phyloP scores from a whole-genome alignment of 164 flowering plant genomes.

The Dillenia suffruticosa region DNA sequence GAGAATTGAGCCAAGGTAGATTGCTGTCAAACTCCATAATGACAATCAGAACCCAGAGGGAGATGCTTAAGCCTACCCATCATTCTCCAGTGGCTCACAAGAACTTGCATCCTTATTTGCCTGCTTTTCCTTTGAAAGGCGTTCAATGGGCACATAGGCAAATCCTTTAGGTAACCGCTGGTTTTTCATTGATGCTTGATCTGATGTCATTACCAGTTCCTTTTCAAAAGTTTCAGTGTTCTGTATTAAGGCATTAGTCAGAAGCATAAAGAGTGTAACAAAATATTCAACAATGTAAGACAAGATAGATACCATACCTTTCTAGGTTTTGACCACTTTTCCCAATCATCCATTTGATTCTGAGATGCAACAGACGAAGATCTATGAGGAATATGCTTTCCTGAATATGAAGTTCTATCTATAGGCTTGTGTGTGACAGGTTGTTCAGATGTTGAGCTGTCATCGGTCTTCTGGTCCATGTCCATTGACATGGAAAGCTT shows the following conservation, averaged over 20 bases:
- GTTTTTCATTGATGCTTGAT: slow-evolving; percentile 81
- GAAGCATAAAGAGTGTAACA: no score
- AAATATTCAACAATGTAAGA: neutral
- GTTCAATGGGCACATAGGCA: slow-evolving; percentile 71
- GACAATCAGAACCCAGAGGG: slow-evolving; percentile 4
- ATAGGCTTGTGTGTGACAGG: slow-evolving; percentile 27
- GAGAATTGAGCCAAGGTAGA: slow-evolving; percentile 4
- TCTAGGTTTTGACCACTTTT: slow-evolving; percentile 38
- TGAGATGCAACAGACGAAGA: slow-evolving; percentile 32
- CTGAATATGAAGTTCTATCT: slow-evolving; percentile 43
- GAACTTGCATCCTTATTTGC: slow-evolving; percentile 24
- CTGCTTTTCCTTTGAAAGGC: slow-evolving; percentile 64
- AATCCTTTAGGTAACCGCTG: slow-evolving; percentile 77
- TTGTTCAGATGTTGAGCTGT: slow-evolving; percentile 56
- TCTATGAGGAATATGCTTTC: slow-evolving; percentile 73
- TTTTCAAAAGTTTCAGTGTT: slow-evolving; percentile 70
- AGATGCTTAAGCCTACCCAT: slow-evolving; percentile 28
- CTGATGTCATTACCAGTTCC: slow-evolving; percentile 86
- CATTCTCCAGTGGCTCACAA: slow-evolving; percentile 32
- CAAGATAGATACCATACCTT: slow-evolving; percentile 36
- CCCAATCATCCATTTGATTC: slow-evolving; percentile 35
- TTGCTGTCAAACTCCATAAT: slow-evolving; percentile 6
- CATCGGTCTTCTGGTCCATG: slow-evolving; percentile 63
- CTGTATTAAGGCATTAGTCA: slow-evolving; percentile 21
- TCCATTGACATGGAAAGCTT: slow-evolving; percentile 48